Evolutionary conservation across 805 yeast species (phyloP).

Genomic region (Saccharomyces cerevisiae): DNA sequence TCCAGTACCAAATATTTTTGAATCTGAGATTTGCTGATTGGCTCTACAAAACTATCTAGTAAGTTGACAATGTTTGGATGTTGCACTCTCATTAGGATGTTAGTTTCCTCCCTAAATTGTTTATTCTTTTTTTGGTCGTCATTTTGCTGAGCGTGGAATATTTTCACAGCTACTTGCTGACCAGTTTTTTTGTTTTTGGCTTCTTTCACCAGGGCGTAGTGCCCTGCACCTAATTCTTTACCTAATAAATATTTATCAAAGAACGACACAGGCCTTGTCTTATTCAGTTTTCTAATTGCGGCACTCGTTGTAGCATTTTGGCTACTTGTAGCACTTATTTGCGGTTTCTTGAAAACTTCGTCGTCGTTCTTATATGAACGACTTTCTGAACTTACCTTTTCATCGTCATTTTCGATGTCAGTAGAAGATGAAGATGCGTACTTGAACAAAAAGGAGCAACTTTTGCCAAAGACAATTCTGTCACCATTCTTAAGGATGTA

Average conservation of each 20-base stretch:
- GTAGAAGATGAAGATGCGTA: conserved; percentile 23
- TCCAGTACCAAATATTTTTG: conserved; percentile 57
- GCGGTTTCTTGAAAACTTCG: conserved; percentile 24
- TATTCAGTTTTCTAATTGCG: conserved; percentile 1
- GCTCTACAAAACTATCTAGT: conserved; percentile 51
- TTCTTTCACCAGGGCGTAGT: conserved; percentile 73
- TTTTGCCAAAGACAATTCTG: conserved; percentile 48
- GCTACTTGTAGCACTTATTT: conserved; percentile 16
- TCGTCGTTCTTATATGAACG: conserved; percentile 5
- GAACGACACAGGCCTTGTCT: conserved; percentile 34
- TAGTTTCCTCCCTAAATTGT: conserved; percentile 56
- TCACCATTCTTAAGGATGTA: conserved; percentile 56
- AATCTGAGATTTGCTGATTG: conserved; percentile 36
- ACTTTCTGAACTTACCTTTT: not conserved
- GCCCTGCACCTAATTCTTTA: conserved; percentile 62
- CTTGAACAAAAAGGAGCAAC: conserved; percentile 43
- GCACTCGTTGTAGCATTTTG: conserved; percentile 12
- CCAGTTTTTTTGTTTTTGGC: conserved; percentile 53
- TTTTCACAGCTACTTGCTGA: conserved; percentile 60
- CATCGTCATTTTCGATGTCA: conserved; percentile 4
- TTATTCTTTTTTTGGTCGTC: conserved; percentile 34
- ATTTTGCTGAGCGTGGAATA: conserved; percentile 50
- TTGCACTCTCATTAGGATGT: conserved; percentile 52
- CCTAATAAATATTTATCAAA: conserved; percentile 47
- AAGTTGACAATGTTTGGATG: conserved; percentile 67